Percentiles rank a stretch among this genome's conserved stretches.
phyloP scores from a whole-genome alignment of 805 yeast species.

The Priceomyces carsonii region DNA sequence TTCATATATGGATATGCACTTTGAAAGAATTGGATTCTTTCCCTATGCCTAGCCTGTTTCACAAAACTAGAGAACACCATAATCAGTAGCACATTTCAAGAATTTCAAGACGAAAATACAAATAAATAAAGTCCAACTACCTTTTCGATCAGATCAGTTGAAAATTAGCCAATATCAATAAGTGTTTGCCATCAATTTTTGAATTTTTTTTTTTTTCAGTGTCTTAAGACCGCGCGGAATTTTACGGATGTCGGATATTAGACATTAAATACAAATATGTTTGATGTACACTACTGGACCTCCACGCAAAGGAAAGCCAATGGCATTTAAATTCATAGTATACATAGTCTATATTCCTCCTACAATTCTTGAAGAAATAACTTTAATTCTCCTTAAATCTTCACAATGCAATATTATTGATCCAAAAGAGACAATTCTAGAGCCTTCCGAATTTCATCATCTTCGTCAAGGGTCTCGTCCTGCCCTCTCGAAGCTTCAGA shows the following conservation, averaged over 20 bases:
- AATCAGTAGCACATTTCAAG: no score
- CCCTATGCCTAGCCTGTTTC: conserved; percentile 12
- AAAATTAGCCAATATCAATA: conserved; percentile 27
- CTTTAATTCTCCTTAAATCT: no score
- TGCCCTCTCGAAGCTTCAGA: background rate
- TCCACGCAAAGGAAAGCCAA: no score
- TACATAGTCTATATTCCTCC: no score
- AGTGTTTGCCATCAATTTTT: conserved; percentile 35
- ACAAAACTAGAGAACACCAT: conserved; percentile 16
- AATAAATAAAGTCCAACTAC: no score
- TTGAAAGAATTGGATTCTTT: conserved; percentile 14
- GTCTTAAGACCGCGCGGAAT: no score
- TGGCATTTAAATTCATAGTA: no score
- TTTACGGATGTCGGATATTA: no score
- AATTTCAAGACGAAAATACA: no score
- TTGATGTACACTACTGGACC: no score
- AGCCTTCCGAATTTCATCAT: conserved; percentile 17
- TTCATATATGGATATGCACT: conserved; percentile 16
- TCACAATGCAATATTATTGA: conserved; percentile 1
- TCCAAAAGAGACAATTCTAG: conserved; percentile 17
- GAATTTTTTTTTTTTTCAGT: conserved; percentile 11
- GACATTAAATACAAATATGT: no score
- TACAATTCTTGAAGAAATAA: no score
- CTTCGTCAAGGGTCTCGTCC: conserved; percentile 9
- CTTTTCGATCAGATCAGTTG: conserved; percentile 18